phyloP scores from a whole-genome alignment of 768 basidiomycete genomes.

The Coprinellus aureogranulatus region DNA sequence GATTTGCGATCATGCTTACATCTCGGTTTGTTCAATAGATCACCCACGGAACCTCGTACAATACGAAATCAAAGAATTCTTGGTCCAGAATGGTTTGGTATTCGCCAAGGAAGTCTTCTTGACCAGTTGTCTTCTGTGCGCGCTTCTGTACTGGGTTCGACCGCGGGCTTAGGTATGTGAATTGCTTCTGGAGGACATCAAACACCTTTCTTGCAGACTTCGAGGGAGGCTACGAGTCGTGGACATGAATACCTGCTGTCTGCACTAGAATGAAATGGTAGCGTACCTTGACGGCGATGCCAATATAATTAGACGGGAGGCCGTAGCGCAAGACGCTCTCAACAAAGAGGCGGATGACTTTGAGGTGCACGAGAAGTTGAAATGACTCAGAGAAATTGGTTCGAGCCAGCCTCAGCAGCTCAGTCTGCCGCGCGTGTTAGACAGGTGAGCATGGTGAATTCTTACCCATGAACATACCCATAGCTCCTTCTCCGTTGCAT shows the following conservation, averaged over 20 bases:
- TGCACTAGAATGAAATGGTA: not conserved
- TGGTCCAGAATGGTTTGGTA: constrained; percentile 92
- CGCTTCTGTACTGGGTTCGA: constrained; percentile 51
- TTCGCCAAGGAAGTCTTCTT: constrained; percentile 82
- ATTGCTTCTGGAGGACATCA: constrained; percentile 67
- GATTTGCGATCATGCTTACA: not conserved
- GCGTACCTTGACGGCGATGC: constrained; percentile 72
- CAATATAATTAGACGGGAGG: constrained; percentile 86
- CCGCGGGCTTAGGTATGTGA: constrained; percentile 76
- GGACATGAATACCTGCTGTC: not conserved
- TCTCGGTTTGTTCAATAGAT: constrained; percentile 41
- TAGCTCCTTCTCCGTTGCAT: constrained; percentile 89
- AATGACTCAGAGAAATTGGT: constrained; percentile 98
- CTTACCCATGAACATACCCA: constrained; percentile 62
- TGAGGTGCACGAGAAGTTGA: constrained; percentile 90
- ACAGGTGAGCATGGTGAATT: not conserved
- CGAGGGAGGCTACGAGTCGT: constrained; percentile 71
- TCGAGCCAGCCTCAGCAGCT: constrained; percentile 83
- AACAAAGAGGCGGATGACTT: constrained; percentile 85
- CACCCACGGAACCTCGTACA: constrained; percentile 93
- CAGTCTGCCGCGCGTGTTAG: constrained; percentile 55
- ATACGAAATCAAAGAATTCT: constrained; percentile 92
- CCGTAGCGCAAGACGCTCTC: constrained; percentile 97
- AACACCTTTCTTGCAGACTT: constrained; percentile 82
- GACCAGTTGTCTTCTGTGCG: constrained; percentile 30